Base-by-base conservation (phyloP, 208 protist species). In the Acanthamoeba culbertsoni region DNA sequence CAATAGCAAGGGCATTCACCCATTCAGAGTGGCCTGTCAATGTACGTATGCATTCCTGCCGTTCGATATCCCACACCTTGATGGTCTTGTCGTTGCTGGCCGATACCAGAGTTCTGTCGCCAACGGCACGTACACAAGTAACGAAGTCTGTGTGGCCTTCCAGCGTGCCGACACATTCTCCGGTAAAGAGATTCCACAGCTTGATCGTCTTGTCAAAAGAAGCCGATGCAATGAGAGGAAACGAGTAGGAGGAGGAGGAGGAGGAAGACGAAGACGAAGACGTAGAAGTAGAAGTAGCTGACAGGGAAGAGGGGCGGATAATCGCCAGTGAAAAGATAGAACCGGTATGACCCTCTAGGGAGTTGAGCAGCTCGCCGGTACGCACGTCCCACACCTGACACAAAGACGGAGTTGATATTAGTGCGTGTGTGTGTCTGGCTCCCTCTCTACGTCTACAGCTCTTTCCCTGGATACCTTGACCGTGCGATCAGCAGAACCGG, bases 21-120 rank as follows among this genome's bases (percentile, higher is more conserved):
- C 82, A 90, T 31, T 62, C 48, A 0, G 48, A 12, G 53, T 90
- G 82, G n/a, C 82, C 82, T 5, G 82, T 68, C 82, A 90, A 68
- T n/a, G 82, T 90, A 53, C 82, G 82, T 14, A 90, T 35, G 51
- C 82, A 90, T 20, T 90, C 55, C 37, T 33, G 55, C 40, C 57
- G 48, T 37, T 62, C 57, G 28, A 68, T 16, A 33, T 90, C 82
- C 82, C 82, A 90, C 14, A 90, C 82, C 43, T 79, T 71, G 43
- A 92, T 79, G 4, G 88, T 92, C n/a, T 71, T 92, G 88, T 92
- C 88, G 40, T 92, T 92, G 40, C 88, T 92, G 31, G 63, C 5
- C 2, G 62, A 79, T 14, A 92, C 88, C 88, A 92, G 31, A 0
- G 48, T 55, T n/a, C 88, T 45, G 18, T 92, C 88, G 18, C 88